Conservation (phyloP, 805 yeast genomes). For the Lachancea nothofagi region DNA sequence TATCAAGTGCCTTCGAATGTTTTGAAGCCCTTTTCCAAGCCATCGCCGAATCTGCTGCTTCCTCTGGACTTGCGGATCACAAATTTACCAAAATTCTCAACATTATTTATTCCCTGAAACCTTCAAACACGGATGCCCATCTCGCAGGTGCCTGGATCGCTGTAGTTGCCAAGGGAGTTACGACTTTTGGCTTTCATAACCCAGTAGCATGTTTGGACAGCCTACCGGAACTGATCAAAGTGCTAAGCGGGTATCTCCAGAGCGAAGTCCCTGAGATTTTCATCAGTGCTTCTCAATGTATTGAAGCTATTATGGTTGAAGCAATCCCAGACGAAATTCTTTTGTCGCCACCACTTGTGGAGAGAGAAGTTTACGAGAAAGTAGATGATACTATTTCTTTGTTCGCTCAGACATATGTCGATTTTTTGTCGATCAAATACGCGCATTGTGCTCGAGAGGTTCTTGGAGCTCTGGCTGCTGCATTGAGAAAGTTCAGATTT, state of each 20-base stretch:
- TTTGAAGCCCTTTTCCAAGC: slow-evolving; percentile 69
- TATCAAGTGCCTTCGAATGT: slow-evolving; percentile 75
- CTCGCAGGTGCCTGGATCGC: slow-evolving; percentile 95
- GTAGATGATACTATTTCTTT: slow-evolving; percentile 50
- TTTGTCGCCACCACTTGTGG: slow-evolving; percentile 44
- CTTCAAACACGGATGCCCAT: slow-evolving; percentile 75
- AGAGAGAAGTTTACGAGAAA: slow-evolving; percentile 47
- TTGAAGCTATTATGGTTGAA: slow-evolving; percentile 69
- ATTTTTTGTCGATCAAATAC: slow-evolving; percentile 64
- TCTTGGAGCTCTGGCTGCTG: slow-evolving; percentile 58
- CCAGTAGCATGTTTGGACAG: slow-evolving; percentile 48
- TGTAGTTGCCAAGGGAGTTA: slow-evolving; percentile 77
- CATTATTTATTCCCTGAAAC: slow-evolving; percentile 72
- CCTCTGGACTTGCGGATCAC: slow-evolving; percentile 53
- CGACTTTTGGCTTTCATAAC: slow-evolving; percentile 48
- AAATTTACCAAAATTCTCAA: slow-evolving; percentile 60
- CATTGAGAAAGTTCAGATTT: slow-evolving; percentile 56
- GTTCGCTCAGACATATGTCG: slow-evolving; percentile 51
- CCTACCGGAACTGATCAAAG: slow-evolving; percentile 50
- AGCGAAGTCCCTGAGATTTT: slow-evolving; percentile 62
- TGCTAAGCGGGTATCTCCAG: slow-evolving; percentile 57
- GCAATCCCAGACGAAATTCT: slow-evolving; percentile 57
- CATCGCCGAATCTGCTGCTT: slow-evolving; percentile 40
- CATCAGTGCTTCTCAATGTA: slow-evolving; percentile 78
- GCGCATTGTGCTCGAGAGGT: slow-evolving; percentile 72